Evolutionary conservation across 352 stramenopile species (phyloP), one percentile per base, ranked within the genome.

Genomic region (Globisporangium spinosum): DNA sequence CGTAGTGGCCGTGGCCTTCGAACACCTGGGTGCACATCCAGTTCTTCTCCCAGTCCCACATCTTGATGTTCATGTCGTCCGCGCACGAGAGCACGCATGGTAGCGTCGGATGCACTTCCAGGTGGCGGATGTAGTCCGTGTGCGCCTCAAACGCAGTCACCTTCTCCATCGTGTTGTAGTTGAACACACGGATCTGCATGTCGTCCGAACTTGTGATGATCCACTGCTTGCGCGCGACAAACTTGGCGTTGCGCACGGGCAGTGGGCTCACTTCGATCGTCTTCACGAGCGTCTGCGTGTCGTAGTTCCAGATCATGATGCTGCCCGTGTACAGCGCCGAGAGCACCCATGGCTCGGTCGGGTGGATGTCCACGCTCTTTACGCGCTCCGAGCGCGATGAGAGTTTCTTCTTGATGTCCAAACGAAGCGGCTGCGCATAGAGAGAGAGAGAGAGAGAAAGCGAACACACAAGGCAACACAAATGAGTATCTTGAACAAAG

Each of bases 91-190:
- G 80, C 38, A 99, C 87, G 72, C 98, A 98, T 0, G 98, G 97
- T 40, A 99, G 79, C 51, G 93, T 97, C n/a, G 97, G 97, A 77
- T 99, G 98, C 32, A 99, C 83, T 61, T 98, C 93, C 58, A 98
- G 74, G 74, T 95, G 93, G 20, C 98, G 97, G 77, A 99, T 99
- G 77, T 99, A 99, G 88, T 99, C 98, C 6, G 87, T 96, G 77
- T 99, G 98, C 2, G 97, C 98, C 76, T 99, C 97, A 93, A 99
- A 94, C 40, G 72, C 78, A 64, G 81, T 85, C 45, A 94, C 90
- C 69, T 99, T 99, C 75, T 99, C 98, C 89, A 98, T 98, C 40
- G 98, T 99, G 76, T 99, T 99, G 89, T 99, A 99, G 82, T 99
- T 99, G 84, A 98, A 99, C 23, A 99, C 91, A 53, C 98, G 89